These are phyloP conservation scores for Talaromyces albobiverticillius DNA, from an alignment of 2,329 filamentous ascomycete species.

Conservation along the genomic window DNA sequence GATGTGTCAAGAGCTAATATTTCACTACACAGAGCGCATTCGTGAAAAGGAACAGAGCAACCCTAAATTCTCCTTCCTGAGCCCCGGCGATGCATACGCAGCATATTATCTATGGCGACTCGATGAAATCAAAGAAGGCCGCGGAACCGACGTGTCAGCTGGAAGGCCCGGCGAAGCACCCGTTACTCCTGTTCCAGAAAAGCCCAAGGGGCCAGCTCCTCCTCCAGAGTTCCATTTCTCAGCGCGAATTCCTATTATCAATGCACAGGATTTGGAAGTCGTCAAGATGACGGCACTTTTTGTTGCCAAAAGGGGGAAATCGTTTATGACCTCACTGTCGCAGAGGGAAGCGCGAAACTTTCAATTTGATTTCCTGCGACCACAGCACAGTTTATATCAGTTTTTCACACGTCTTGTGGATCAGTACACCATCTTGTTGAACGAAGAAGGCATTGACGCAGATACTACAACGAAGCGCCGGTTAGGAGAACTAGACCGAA, in stretches of 20 bases:
- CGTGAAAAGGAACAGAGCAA: conserved; percentile 79
- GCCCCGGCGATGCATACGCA: conserved; percentile 75
- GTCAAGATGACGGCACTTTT: conserved; percentile 79
- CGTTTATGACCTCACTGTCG: conserved; percentile 84
- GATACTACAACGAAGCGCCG: conserved; percentile 70
- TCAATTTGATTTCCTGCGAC: conserved; percentile 93
- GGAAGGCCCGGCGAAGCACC: conserved; percentile 66
- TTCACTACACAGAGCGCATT: conserved; percentile 61
- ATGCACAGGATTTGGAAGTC: conserved; percentile 80
- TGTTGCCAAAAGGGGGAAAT: conserved; percentile 86
- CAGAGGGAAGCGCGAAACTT: conserved; percentile 87
- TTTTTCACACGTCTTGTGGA: conserved; percentile 92
- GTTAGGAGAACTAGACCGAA: conserved; percentile 69
- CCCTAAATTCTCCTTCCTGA: conserved; percentile 88
- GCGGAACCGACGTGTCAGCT: conserved; percentile 74
- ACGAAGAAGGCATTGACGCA: conserved; percentile 65
- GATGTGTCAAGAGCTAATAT: not conserved
- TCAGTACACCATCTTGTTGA: conserved; percentile 81
- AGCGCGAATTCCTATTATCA: conserved; percentile 95
- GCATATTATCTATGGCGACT: conserved; percentile 90
- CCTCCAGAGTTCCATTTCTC: conserved; percentile 90
- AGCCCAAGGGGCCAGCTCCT: conserved; percentile 77
- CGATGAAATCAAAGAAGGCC: conserved; percentile 77
- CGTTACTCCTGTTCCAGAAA: conserved; percentile 52
- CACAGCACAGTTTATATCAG: conserved; percentile 93